A percentile compares a stretch with the other conserved stretches of the same genome.
Evolutionary conservation across 1,139 yeast species (phyloP).

Genomic region (Protomyces inouyei): DNA sequence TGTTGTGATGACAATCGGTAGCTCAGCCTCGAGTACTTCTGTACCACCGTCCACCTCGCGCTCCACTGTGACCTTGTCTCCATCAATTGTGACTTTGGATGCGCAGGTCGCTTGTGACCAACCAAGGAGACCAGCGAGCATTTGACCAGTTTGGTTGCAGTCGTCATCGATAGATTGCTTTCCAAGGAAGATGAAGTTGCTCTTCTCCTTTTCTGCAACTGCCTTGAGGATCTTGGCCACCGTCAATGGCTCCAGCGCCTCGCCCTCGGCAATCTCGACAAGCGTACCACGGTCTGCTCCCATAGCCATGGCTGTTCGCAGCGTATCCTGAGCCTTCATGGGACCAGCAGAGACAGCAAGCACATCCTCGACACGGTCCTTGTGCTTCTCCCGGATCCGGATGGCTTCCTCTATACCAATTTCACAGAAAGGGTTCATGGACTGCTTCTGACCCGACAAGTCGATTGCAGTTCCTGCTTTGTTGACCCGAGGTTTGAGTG

Average conservation of each 20-base stretch:
- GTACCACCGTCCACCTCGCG: conserved; percentile 96
- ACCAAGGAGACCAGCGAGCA: conserved; percentile 84
- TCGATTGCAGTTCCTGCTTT: conserved; percentile 81
- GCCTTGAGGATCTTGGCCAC: conserved; percentile 80
- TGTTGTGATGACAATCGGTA: conserved; percentile 85
- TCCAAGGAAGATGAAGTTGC: conserved; percentile 81
- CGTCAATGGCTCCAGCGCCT: conserved; percentile 74
- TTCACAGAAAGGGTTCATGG: conserved; percentile 92
- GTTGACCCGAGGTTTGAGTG: conserved; percentile 88
- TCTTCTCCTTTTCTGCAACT: conserved; percentile 62
- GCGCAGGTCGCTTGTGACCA: conserved; percentile 99
- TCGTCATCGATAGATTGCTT: conserved; percentile 97
- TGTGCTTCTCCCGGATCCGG: conserved; percentile 62
- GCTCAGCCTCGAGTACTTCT: conserved; percentile 68
- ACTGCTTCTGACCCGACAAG: conserved; percentile 61
- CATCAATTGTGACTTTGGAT: conserved; percentile 65
- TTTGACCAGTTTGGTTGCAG: conserved; percentile 93
- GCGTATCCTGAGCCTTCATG: conserved; percentile 75
- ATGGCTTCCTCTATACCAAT: conserved; percentile 93
- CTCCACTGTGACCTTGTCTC: conserved; percentile 64
- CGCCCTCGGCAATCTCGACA: conserved; percentile 63
- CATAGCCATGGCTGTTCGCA: conserved; percentile 87
- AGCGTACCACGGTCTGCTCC: conserved; percentile 86
- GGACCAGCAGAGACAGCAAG: conserved; percentile 95
- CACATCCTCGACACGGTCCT: conserved; percentile 68